Evolutionary conservation across 495 filamentous ascomycete genomes (phyloP).

Genomic region (Penicillium egyptiacum): DNA sequence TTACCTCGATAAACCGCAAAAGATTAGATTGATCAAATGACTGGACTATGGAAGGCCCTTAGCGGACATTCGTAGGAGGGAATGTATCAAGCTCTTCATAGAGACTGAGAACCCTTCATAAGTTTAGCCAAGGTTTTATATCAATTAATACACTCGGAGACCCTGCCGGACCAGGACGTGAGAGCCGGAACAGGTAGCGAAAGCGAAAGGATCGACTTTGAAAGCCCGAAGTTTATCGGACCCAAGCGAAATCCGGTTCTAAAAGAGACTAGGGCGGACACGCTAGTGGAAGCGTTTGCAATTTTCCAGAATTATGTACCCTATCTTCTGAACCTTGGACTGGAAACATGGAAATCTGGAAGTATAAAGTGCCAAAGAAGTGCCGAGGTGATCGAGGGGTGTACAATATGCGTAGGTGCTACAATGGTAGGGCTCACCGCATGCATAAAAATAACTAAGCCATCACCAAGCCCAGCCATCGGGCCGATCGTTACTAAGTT

Average conservation of each 20-base stretch:
- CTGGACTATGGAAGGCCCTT: too few species aligned
- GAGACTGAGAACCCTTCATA: too few species aligned
- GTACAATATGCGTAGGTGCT: background rate
- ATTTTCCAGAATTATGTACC: background rate
- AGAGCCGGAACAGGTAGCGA: conserved; percentile 8
- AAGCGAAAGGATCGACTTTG: conserved; percentile 8
- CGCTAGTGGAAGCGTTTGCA: background rate
- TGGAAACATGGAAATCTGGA: background rate
- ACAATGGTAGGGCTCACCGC: conserved; percentile 2
- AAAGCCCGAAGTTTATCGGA: conserved; percentile 9
- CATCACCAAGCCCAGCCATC: conserved; percentile 7
- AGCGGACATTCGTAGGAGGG: too few species aligned
- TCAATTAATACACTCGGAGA: background rate
- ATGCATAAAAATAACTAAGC: conserved; percentile 9
- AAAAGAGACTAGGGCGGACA: background rate
- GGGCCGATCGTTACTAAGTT: conserved; percentile 12
- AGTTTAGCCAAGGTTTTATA: too few species aligned
- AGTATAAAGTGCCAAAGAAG: background rate
- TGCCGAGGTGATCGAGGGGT: background rate
- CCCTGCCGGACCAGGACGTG: background rate
- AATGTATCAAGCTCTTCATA: too few species aligned
- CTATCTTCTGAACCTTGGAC: background rate
- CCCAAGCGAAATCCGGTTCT: conserved; percentile 2
- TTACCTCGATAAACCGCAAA: too few species aligned
- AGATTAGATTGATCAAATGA: too few species aligned